Percentiles rank a stretch among this genome's conserved stretches.
Conservation (phyloP, 176 grass and related monocot genomes). For the Rhynchospora pubera region DNA sequence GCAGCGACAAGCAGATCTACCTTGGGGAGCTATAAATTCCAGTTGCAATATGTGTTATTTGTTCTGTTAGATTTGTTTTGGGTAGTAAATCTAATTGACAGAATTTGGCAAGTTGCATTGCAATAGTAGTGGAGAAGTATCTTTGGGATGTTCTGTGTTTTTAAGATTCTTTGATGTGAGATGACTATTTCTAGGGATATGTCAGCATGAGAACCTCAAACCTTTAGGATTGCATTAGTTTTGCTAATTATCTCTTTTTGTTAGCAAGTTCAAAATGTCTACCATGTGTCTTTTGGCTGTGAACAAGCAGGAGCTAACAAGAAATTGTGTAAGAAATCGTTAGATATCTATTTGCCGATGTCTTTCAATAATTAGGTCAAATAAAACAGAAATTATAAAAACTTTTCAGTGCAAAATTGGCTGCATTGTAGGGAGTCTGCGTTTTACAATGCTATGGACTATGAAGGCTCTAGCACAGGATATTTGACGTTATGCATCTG, state of each 20-base stretch:
- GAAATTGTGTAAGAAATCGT: too few relatives aligned
- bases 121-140: not conserved
- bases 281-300: not conserved
- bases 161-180: not conserved
- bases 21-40: slow-evolving; percentile 65
- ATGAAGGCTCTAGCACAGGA: too few relatives aligned
- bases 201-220: not conserved
- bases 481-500: too few relatives aligned
- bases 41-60: not conserved
- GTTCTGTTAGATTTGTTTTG: not conserved
- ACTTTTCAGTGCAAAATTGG: too few relatives aligned
- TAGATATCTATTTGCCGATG: too few relatives aligned
- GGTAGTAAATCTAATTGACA: not conserved
- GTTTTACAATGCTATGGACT: too few relatives aligned
- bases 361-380: too few relatives aligned
- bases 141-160: not conserved
- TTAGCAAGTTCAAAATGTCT: not conserved
- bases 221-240: not conserved
- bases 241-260: not conserved
- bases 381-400: too few relatives aligned
- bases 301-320: not conserved
- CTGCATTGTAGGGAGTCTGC: too few relatives aligned
- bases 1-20: slow-evolving; percentile 97
- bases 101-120: not conserved
- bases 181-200: not conserved